Conservation (phyloP, 148 eudicot species). For the Suaeda aralocaspica region DNA sequence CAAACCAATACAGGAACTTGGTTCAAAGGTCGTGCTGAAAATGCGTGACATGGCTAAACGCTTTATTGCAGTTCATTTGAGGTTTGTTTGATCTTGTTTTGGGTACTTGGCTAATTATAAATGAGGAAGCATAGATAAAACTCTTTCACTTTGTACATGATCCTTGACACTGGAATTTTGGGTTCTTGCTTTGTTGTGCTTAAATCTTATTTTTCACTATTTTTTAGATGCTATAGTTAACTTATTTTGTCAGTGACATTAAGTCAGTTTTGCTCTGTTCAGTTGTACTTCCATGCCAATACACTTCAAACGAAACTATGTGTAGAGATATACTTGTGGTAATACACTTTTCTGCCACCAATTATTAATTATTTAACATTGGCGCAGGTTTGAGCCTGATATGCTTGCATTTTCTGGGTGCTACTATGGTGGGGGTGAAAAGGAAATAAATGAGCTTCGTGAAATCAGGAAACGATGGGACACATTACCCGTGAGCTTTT, state of each 20-base stretch:
- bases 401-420: constrained; percentile 99
- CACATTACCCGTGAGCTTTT: constrained; percentile 74
- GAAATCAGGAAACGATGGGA: constrained; percentile 94
- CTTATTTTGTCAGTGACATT: not conserved
- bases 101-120: not conserved
- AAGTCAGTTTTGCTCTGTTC: constrained; percentile 1
- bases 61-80: constrained; percentile 85
- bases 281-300: not conserved
- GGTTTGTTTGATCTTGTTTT: constrained; percentile 41
- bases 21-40: constrained; percentile 57
- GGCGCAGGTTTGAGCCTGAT: constrained; percentile 90
- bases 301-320: not conserved
- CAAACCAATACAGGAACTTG: constrained; percentile 69
- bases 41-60: constrained; percentile 75
- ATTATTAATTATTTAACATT: constrained; percentile 11
- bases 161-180: not conserved
- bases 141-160: not conserved
- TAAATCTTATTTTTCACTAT: not conserved
- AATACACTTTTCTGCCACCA: not conserved
- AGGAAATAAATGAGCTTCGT: constrained; percentile 78
- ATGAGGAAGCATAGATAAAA: not conserved
- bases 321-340: not conserved
- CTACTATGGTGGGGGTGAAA: constrained; percentile 97
- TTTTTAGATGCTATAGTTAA: not conserved
- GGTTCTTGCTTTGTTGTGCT: not conserved